Conservation (phyloP, 805 yeast species). For the Yarrowia yakushimensis region DNA sequence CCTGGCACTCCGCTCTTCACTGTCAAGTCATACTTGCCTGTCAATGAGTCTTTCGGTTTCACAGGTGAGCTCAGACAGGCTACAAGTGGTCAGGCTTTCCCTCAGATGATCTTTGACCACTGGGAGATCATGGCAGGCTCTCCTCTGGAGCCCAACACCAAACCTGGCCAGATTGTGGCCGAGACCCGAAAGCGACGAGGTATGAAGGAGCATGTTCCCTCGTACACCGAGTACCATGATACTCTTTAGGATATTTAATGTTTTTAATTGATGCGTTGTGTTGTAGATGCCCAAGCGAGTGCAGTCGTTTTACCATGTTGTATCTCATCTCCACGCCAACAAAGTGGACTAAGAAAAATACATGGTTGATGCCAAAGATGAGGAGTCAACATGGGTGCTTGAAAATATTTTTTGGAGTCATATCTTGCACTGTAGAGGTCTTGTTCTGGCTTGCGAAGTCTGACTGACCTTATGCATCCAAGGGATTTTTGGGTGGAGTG, state of each 20-base stretch:
- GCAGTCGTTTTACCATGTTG: too few species aligned
- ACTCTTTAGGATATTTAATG: not conserved
- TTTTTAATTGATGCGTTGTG: not conserved
- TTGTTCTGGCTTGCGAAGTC: too few species aligned
- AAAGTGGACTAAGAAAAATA: not conserved
- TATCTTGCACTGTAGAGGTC: not conserved
- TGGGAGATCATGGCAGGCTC: slow-evolving; percentile 91
- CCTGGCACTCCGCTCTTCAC: slow-evolving; percentile 99
- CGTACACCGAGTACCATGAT: slow-evolving; percentile 85
- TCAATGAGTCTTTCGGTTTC: slow-evolving; percentile 99
- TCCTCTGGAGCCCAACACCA: slow-evolving; percentile 79
- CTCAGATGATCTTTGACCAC: slow-evolving; percentile 99
- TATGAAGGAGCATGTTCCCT: slow-evolving; percentile 95
- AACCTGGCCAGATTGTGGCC: slow-evolving; percentile 61
- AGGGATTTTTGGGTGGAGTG: slow-evolving; percentile 15
- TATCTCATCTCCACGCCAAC: not conserved
- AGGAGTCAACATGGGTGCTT: not conserved
- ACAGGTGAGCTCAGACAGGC: slow-evolving; percentile 99
- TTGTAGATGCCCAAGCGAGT: not conserved
- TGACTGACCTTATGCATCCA: too few species aligned
- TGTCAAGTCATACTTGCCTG: slow-evolving; percentile 99
- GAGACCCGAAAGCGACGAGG: slow-evolving; percentile 92
- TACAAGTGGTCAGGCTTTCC: slow-evolving; percentile 99
- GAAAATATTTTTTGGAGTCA: not conserved
- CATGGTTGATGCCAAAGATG: not conserved